phyloP scores from a whole-genome alignment of 306 rosid genomes.

The Cajanus cajan region DNA sequence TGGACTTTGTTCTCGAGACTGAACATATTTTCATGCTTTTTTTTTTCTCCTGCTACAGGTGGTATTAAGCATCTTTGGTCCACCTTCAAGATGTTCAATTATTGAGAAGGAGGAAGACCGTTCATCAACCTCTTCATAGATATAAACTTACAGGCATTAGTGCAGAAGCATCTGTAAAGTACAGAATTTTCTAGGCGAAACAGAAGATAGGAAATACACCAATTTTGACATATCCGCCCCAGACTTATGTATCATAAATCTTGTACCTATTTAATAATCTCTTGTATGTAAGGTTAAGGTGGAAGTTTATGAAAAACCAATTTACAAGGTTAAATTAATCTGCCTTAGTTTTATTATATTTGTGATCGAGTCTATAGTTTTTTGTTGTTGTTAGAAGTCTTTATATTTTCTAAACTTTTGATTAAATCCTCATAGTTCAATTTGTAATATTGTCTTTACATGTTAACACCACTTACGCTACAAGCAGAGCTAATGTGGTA shows the following conservation, averaged over 20 bases:
- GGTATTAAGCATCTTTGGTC: constrained; percentile 84
- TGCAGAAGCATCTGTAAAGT: constrained; percentile 33
- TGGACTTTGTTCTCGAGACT: not conserved
- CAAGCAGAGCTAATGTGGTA: not conserved
- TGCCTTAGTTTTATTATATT: not conserved
- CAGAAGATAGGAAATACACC: constrained; percentile 27
- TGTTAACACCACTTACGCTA: not conserved
- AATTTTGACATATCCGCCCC: constrained; percentile 34
- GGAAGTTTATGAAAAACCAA: not conserved
- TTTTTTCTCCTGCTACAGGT: constrained; percentile 52
- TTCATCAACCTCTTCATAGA: constrained; percentile 54
- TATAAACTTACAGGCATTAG: constrained; percentile 17
- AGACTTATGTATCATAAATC: constrained; percentile 17
- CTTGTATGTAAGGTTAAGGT: constrained; percentile 1
- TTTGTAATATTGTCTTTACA: not conserved
- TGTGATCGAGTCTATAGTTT: not conserved
- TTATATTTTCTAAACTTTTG: not conserved
- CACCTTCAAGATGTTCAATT: constrained; percentile 72
- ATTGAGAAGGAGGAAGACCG: constrained; percentile 55
- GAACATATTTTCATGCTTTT: not conserved
- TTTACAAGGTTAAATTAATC: not conserved
- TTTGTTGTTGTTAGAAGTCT: not conserved
- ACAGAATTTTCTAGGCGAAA: constrained; percentile 10
- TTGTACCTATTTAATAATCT: not conserved
- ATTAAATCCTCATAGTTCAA: not conserved